Conservation (phyloP, 2,329 filamentous ascomycete genomes). For the Reticulascus tulasneorum region DNA sequence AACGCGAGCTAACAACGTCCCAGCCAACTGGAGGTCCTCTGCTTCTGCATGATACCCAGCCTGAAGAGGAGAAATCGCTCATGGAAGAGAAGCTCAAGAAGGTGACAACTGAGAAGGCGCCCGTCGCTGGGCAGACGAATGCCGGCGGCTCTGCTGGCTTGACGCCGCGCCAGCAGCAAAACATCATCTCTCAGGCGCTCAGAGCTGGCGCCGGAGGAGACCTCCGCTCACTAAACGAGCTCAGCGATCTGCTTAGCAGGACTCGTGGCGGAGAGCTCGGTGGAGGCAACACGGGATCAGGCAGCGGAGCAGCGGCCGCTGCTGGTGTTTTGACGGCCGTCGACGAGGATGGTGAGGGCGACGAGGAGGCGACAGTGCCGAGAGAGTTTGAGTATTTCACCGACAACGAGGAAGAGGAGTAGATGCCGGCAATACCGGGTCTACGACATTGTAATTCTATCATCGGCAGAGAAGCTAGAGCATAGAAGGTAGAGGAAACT, state of each 20-base stretch:
- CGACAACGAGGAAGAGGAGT: conserved; percentile 50
- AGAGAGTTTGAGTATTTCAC: conserved; percentile 76
- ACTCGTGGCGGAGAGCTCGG: conserved; percentile 17
- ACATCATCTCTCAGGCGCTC: conserved; percentile 21
- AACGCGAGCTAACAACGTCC: conserved; percentile 38
- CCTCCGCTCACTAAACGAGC: conserved; percentile 32
- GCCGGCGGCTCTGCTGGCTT: conserved; percentile 26
- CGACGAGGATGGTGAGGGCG: conserved; percentile 76
- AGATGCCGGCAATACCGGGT: background rate
- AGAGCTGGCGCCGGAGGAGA: conserved; percentile 19
- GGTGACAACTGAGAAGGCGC: conserved; percentile 58
- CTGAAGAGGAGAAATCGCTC: conserved; percentile 71
- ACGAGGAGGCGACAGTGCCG: conserved; percentile 67
- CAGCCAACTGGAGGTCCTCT: conserved; percentile 92
- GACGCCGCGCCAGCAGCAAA: conserved; percentile 21
- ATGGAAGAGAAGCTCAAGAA: conserved; percentile 94
- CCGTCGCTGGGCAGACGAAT: conserved; percentile 42
- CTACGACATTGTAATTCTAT: conserved; percentile 2
- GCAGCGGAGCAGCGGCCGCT: conserved; percentile 62
- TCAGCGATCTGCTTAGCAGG: conserved; percentile 38
- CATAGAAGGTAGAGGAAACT: too few relatives aligned
- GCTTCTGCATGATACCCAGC: conserved; percentile 80
- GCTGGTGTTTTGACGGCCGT: conserved; percentile 81
- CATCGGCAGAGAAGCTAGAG: conserved; percentile 4
- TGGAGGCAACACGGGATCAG: conserved; percentile 40